Base-by-base conservation (phyloP, 768 basidiomycete genomes). In the Chalciporus chontae region DNA sequence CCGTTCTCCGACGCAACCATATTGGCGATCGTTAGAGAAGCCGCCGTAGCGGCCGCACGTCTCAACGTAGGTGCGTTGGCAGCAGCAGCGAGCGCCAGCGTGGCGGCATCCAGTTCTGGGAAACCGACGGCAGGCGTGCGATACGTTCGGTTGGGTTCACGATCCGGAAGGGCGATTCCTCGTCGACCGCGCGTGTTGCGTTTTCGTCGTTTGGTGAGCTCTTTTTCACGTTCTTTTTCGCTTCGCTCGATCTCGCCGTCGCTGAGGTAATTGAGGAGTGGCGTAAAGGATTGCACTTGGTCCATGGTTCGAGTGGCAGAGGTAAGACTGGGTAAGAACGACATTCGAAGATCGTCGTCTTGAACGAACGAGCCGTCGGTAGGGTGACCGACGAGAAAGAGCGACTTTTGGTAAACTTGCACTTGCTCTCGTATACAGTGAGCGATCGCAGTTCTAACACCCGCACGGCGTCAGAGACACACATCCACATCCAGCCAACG, bases 401-500 rank as follows among this genome's bases (percentile, higher is more conserved):
- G 79, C 0, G 90, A 94, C 64, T 94, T 92, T 67, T 91, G 87
- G 71, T 93, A 93, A 2, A 85, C 81, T 52, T 94, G 86, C 7
- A 94, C 80, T 72, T 99, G 96, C 66, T 99, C 96, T 26, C 95
- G 83, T 58, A 98, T 98, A 18, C 87, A 86, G 66, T 98, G 95
- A 0, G 93, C 85, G 52, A 99, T 90, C 19, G 94, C 93, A 13
- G 94, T 97, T 64, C 93, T 95, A 31, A 2, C 27, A 29, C 10
- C 9, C 10, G 29, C 29, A n/a, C n/a, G n/a, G 13, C 29, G 13
- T 31, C 29, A 31, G 27, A 5, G 10, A 8, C 26, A 26, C 26
- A 24, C 24, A 24, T 6, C 8, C 29, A 9, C 29, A 11, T 31
- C 3, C 10, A 13, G 29, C 3, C 29, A 31, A 32, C 29, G 36